Conservation (phyloP, 1,284 basidiomycete genomes). For the Athelia psychrophila region DNA sequence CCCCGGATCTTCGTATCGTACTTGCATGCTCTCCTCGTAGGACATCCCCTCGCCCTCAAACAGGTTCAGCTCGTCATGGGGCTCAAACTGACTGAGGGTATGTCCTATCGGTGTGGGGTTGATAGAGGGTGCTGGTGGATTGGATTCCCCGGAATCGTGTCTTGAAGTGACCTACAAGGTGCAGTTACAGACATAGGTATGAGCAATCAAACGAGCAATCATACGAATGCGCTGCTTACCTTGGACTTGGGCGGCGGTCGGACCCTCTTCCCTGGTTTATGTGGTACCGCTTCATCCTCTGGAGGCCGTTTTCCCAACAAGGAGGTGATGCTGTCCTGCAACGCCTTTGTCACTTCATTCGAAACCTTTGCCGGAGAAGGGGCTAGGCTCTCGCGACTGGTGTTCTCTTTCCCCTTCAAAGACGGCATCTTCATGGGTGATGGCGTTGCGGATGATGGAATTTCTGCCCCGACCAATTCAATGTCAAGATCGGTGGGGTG, state of each 20-base stretch:
- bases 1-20: constrained; percentile 67
- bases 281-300: constrained; percentile 35
- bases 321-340: constrained; percentile 64
- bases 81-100: constrained; percentile 22
- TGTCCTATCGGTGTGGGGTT: constrained; percentile 10
- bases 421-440: constrained; percentile 50
- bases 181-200: constrained; percentile 3
- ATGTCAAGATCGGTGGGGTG: background rate
- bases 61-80: constrained; percentile 29
- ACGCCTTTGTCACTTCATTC: constrained; percentile 41
- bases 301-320: constrained; percentile 61
- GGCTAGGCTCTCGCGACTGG: background rate
- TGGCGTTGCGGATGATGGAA: constrained; percentile 62
- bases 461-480: constrained; percentile 12
- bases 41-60: constrained; percentile 22
- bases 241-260: constrained; percentile 39
- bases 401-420: constrained; percentile 9
- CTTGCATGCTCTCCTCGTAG: constrained; percentile 45
- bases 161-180: constrained; percentile 31
- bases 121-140: constrained; percentile 9
- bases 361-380: constrained; percentile 28
- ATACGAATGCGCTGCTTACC: constrained; percentile 26
- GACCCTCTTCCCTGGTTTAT: constrained; percentile 43
- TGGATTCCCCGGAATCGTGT: constrained; percentile 28
- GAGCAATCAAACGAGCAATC: background rate